Base-by-base conservation (phyloP, 805 yeast species). In the Candida ficus region DNA sequence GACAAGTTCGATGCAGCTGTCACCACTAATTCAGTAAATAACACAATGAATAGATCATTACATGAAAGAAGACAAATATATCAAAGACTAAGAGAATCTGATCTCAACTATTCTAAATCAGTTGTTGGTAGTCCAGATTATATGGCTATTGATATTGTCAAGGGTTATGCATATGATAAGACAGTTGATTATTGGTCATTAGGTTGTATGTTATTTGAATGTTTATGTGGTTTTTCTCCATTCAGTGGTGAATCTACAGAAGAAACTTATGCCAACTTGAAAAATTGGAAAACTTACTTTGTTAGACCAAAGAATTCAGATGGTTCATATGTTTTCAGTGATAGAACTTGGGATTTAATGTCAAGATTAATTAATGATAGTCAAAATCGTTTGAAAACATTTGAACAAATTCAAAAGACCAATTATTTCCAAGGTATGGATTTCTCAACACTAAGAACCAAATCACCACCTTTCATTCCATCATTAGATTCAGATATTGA, bases 151-250 rank as follows among this genome's bases (percentile, higher is more conserved):
- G 99, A 93, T 62, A 98, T 93, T 11, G 75, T 93, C 39, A 57
- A 52, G 34, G 99, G 99, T 7, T 84, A 83, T 57, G 79, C 81
- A 43, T 93, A 93, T 62, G 96, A 93, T 59, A 90, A 83, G 60
- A 91, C 99, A 13, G 95, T 95, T 43, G 99, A 93, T 67, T 93
- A 93, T 62, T 93, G 99, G 99, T 90, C 98, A 0, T 70, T 93
- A 43, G 99, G 99, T 5, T 93, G 99, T 64, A 93, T 93, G 82
- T 69, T 93, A 29, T 93, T 91, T 60, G 99, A 93, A 65, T 86
- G 96, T 35, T 75, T 93, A 42, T 93, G 93, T 48, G 98, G 99
- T 0, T 93, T 87, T 63, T 95, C 99, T 4, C 99, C 99, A 33
- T 93, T 93, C 58, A 82, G 95, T 31, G 99, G 99, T 3, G 78